Evolutionary conservation across 2,329 filamentous ascomycete genomes (phyloP).

Genomic region (Elsinoe ampelina): DNA sequence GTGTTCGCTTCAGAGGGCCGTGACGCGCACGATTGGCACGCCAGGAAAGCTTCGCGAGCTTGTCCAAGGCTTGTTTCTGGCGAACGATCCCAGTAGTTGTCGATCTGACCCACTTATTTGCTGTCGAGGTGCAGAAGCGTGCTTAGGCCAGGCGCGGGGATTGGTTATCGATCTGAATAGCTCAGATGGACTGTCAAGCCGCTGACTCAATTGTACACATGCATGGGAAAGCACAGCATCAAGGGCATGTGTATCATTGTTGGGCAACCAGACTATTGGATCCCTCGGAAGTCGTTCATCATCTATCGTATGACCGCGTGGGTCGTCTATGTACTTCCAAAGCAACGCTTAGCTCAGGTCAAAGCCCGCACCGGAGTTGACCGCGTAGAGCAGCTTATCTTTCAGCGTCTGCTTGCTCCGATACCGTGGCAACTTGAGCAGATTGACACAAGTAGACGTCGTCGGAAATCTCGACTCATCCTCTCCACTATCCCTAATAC

Average conservation of each 20-base stretch:
- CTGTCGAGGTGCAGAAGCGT: background rate
- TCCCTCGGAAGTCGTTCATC: too few relatives aligned
- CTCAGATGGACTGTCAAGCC: too few relatives aligned
- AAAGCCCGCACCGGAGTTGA: slow-evolving; percentile 85
- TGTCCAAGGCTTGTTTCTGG: slow-evolving; percentile 8
- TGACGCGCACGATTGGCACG: background rate
- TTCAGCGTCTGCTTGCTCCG: slow-evolving; percentile 54
- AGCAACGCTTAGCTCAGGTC: slow-evolving; percentile 55
- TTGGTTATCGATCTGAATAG: background rate
- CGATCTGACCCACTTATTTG: background rate
- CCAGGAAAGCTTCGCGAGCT: slow-evolving; percentile 11
- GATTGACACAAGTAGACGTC: slow-evolving; percentile 90
- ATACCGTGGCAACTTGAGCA: slow-evolving; percentile 86
- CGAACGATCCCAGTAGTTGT: background rate
- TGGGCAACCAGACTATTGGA: too few relatives aligned
- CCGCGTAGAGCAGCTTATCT: slow-evolving; percentile 79
- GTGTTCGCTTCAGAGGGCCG: background rate
- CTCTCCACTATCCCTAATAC: slow-evolving; percentile 71
- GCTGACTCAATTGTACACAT: too few relatives aligned
- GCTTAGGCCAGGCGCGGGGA: background rate
- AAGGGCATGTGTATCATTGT: too few relatives aligned
- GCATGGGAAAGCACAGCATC: too few relatives aligned
- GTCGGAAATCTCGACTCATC: slow-evolving; percentile 77
- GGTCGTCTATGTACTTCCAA: too few relatives aligned
- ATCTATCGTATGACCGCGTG: too few relatives aligned